phyloP scores from a whole-genome alignment of 306 rosid species.

The Carpinus viminea region DNA sequence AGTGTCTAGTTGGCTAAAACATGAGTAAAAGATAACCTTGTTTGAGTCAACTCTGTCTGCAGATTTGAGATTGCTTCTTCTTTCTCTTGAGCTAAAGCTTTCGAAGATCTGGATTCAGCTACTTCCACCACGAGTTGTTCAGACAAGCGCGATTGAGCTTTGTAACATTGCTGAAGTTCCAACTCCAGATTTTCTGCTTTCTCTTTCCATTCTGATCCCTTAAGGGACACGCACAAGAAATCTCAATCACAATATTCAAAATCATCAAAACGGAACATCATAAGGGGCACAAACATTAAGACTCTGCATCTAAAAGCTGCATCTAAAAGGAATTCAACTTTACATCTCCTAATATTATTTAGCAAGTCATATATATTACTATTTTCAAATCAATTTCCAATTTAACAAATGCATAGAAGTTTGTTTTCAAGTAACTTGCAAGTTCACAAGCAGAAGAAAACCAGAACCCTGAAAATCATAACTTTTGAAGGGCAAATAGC shows the following conservation, averaged over 20 bases:
- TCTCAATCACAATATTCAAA: conserved; percentile 20
- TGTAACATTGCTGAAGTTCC: conserved; percentile 96
- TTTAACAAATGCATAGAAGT: not conserved
- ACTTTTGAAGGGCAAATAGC: not conserved
- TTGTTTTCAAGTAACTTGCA: not conserved
- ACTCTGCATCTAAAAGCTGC: not conserved
- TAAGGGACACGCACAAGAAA: conserved; percentile 20
- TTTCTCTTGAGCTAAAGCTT: conserved; percentile 68
- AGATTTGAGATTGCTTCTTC: conserved; percentile 48
- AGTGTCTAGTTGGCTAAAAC: not conserved
- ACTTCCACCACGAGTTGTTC: conserved; percentile 98
- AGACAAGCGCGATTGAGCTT: conserved; percentile 87
- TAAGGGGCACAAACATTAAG: not conserved
- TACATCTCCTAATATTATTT: not conserved
- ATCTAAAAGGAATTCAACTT: not conserved
- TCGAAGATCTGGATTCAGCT: conserved; percentile 76
- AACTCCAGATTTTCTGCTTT: conserved; percentile 74
- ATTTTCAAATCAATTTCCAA: not conserved
- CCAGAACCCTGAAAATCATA: conserved; percentile 14
- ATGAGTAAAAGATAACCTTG: conserved; percentile 44
- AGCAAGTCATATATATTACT: not conserved
- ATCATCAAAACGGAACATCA: not conserved
- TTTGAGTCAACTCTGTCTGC: conserved; percentile 62
- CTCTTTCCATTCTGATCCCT: conserved; percentile 99
- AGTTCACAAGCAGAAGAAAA: not conserved